These are phyloP conservation scores for Cladosporium sp. DNA, from an alignment of 2,329 filamentous ascomycete genomes.

Conservation along the genomic window DNA sequence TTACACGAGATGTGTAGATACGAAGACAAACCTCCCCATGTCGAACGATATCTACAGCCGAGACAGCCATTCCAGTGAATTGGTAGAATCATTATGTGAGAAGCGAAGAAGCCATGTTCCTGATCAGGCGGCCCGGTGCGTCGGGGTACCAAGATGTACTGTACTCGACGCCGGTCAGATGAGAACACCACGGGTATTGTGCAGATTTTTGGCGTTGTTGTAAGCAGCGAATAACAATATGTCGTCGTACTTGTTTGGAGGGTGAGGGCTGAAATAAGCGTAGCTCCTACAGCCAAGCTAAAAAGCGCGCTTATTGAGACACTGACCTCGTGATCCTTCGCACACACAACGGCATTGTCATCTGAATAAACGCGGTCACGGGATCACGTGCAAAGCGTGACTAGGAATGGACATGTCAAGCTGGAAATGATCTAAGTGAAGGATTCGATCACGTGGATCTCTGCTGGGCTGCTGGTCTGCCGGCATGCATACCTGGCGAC, in stretches of 20 bases:
- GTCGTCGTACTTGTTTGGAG: background rate
- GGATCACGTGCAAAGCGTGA: background rate
- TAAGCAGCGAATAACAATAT: background rate
- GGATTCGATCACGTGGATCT: background rate
- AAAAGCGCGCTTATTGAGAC: background rate
- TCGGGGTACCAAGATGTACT: background rate
- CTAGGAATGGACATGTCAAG: background rate
- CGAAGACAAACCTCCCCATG: background rate
- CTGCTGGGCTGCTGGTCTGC: background rate
- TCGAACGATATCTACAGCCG: background rate
- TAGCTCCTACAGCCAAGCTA: background rate
- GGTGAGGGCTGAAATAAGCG: background rate
- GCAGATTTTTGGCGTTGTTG: background rate
- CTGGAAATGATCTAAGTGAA: background rate
- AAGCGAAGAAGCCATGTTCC: background rate
- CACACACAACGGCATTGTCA: constrained; percentile 7
- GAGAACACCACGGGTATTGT: background rate
- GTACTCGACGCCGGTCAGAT: background rate
- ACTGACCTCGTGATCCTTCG: background rate
- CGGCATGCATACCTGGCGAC: too few relatives aligned
- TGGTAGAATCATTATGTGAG: background rate
- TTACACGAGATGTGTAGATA: background rate
- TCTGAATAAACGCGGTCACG: background rate
- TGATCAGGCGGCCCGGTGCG: background rate
- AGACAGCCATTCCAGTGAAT: background rate